A percentile compares a stretch with the other conserved stretches of the same genome.
Conservation (phyloP, 202 grass and related monocot species). For the Zizania palustris region DNA sequence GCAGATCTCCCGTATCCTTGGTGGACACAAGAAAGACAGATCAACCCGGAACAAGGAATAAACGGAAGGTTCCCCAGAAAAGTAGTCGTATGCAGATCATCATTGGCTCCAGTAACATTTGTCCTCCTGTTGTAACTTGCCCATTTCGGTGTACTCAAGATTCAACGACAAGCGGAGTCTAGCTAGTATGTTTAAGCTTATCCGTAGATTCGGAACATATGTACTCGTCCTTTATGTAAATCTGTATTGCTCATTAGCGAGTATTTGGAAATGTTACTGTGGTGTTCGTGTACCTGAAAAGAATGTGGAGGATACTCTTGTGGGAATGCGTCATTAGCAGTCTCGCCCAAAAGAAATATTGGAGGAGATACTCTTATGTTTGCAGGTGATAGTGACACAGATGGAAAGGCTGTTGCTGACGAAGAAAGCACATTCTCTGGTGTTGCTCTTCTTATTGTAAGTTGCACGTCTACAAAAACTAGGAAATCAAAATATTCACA, state of each 20-base stretch:
- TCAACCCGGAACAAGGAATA: conserved; percentile 73
- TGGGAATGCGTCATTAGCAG: background rate
- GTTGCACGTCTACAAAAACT: too few relatives aligned
- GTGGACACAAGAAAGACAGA: conserved; percentile 83
- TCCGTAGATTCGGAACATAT: conserved; percentile 9
- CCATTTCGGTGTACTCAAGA: background rate
- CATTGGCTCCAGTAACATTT: background rate
- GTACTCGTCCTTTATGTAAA: conserved; percentile 7
- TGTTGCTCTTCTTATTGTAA: too few relatives aligned
- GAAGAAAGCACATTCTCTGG: background rate
- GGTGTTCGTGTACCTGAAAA: background rate
- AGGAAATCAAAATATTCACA: too few relatives aligned
- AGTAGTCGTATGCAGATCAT: background rate
- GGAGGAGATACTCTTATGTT: background rate
- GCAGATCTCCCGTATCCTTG: conserved; percentile 90
- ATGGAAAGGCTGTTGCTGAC: conserved; percentile 5
- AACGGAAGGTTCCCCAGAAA: background rate
- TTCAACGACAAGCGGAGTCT: background rate
- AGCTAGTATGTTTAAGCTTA: background rate
- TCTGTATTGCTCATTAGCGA: background rate
- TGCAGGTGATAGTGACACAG: background rate
- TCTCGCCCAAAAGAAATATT: background rate
- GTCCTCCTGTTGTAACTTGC: background rate
- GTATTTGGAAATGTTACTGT: background rate
- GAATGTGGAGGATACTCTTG: background rate